Evolutionary conservation across 2,329 filamentous ascomycete species (phyloP), one percentile per base, ranked within the genome.

Genomic region (Ophiostoma angusticollis): DNA sequence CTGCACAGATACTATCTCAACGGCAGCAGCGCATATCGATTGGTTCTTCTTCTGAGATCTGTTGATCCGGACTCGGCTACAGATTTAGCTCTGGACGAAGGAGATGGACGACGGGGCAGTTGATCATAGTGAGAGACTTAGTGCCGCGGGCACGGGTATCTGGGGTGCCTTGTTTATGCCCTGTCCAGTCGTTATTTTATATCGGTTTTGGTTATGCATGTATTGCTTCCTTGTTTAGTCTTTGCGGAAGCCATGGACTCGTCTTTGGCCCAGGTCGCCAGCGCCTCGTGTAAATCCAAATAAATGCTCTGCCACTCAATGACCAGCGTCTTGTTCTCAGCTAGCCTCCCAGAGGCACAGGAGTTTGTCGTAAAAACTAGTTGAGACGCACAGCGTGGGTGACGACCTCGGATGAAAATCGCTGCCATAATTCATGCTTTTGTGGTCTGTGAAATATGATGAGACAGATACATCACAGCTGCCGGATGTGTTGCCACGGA

Each of bases 1-100:
- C 62, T 98, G 38, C 87, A 96, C 59, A 72, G 91, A 31, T 98
- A 98, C 56, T 98, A 98, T 52, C 64, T 98, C 29, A 98, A 96
- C 54, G 91, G 91, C 9, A 98, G 85, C 56, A 93, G 86, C 40
- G 91, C 91, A 2, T 98, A 91, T 57, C 72, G 91, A 30, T 65
- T 98, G 37, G 78, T 96, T 6, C 60, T 98, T 27, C 80, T 87
- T 46, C 62, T 95, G 37, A 87, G 81, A 54, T 51, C 62, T 3
- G 47, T 63, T 27, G 63, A 68, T 34, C 52, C 58, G 3, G 63
- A 68, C 36, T 53, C 54, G 6, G 53, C 53, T 4, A 48, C 55
- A 7, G 58, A 60, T 31, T 44, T 54, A 23, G 58, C 56, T 3
- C 53, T 59, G 17, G 57, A 58, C 18, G 57, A 54, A 1, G 43